Base-by-base conservation (phyloP, 257 asterid species). In the Nicotiana paniculata region DNA sequence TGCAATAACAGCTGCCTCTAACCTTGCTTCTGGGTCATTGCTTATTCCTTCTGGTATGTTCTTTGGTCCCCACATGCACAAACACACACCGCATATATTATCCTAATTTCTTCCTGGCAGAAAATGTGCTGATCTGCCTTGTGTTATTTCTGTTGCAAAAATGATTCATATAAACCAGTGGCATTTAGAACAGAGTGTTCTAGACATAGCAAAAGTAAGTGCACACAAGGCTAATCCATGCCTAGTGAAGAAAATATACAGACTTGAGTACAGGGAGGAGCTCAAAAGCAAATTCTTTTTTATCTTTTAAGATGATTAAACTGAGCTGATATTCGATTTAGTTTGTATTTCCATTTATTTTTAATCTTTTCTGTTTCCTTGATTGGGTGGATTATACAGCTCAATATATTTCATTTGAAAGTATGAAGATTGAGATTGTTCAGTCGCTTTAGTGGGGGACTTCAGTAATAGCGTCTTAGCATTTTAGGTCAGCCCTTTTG, bases 1-100 rank as follows among this genome's bases (percentile, higher is more conserved):
- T 81, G 99, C 98, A 58, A 91, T 96, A 90, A 93, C 99, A 82
- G 97, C 97, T 81, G 96, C 98, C 78, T 92, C 99, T 77, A 93
- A 91, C 85, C 98, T 96, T 91, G 99, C 99, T 43, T 91, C 98
- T 80, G 99, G 98, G 81, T 94, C 99, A 48, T 81, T 90, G 81
- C 92, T 84, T 32, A 92, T 91, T 84, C 90, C 97, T 82, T 64
- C 91, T 43, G 98, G 99, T 96, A 92, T 81, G 92, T 74, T 75
- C 69, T 85, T 68, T 26, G 16, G 62, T 39, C 26, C 62, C 26
- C 37, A 48, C 13, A 5, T 72, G 78, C 37, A 72, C 37, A 46
- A 46, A 46, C 59, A 24, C 53, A 67, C 59, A 24, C 21, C 9
- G 3, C 24, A 72, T 46, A 72, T 46, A 39, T 46, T 46, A 46